Conservation (phyloP, 345 rosid genomes). For the Citrus unshiu region DNA sequence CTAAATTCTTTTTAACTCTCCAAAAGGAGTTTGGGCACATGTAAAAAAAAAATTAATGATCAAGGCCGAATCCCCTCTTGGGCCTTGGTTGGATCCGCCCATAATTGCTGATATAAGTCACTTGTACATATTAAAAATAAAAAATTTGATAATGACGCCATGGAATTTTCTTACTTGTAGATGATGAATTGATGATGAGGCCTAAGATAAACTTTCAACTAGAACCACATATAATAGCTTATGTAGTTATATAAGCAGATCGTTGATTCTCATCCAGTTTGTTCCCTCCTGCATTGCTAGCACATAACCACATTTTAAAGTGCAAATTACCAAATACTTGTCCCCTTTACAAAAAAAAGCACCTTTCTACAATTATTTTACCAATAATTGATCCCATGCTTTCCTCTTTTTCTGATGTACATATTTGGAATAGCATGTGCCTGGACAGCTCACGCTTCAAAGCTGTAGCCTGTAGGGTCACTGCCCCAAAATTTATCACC, state of each 20-base stretch:
- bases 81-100: accelerated
- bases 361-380: background rate
- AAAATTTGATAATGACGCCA: too few relatives aligned
- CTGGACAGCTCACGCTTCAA: conserved; percentile 26
- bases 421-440: conserved; percentile 29
- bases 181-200: too few relatives aligned
- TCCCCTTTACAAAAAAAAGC: conserved; percentile 5
- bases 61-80: accelerated
- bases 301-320: conserved; percentile 7
- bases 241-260: too few relatives aligned
- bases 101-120: too few relatives aligned
- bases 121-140: too few relatives aligned
- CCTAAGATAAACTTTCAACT: too few relatives aligned
- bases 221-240: too few relatives aligned
- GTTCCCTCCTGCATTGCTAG: background rate
- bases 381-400: conserved; percentile 24
- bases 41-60: too few relatives aligned
- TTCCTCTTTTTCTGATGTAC: background rate
- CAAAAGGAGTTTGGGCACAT: too few relatives aligned
- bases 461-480: conserved; percentile 28
- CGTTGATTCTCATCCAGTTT: too few relatives aligned
- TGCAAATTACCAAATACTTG: background rate
- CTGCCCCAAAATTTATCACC: conserved; percentile 12
- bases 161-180: too few relatives aligned
- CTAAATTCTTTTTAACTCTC: too few relatives aligned